Evolutionary conservation across 257 asterid species (phyloP).

Genomic region (Nicotiana knightiana): DNA sequence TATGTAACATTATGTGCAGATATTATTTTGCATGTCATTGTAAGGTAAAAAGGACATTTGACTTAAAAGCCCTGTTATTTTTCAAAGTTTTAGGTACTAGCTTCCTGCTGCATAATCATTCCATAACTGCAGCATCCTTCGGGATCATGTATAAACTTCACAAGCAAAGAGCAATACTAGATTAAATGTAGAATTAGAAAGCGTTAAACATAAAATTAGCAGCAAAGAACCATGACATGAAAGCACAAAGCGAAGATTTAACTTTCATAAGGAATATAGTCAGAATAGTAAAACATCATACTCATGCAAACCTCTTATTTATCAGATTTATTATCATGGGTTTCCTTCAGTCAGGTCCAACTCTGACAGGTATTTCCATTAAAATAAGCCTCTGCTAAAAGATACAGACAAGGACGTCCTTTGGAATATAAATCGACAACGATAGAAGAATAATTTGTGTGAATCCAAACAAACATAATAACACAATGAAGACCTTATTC

Average conservation of each 20-base stretch:
- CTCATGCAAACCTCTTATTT: background rate
- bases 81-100: conserved; percentile 12
- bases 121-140: background rate
- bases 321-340: background rate
- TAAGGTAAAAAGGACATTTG: conserved; percentile 10
- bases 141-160: background rate
- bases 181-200: background rate
- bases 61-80: conserved; percentile 3
- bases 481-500: background rate
- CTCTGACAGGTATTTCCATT: background rate
- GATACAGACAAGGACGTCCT: background rate
- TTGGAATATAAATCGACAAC: background rate
- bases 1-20: conserved; percentile 32
- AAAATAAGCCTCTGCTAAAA: background rate
- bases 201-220: background rate
- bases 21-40: conserved; percentile 16
- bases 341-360: background rate
- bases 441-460: background rate
- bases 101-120: background rate
- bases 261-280: background rate
- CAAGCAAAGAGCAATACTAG: background rate
- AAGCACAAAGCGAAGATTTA: background rate
- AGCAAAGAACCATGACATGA: background rate
- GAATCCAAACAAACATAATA: background rate
- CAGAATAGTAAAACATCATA: background rate